Base-by-base conservation (phyloP, 1,284 basidiomycete genomes). In the Tilletia walkeri region DNA sequence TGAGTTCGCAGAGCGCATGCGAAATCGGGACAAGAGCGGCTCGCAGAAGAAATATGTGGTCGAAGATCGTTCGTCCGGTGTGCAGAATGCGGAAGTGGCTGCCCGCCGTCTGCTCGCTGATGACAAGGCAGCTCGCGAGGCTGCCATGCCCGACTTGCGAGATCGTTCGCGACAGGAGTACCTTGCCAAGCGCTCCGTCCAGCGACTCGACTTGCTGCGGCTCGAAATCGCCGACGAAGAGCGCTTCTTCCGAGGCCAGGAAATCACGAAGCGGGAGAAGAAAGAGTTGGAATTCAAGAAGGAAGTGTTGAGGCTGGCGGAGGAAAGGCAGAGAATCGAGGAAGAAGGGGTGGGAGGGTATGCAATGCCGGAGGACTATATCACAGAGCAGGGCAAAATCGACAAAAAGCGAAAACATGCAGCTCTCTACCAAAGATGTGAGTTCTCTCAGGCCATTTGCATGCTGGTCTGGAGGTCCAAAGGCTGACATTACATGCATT, bases 381-480 rank as follows among this genome's bases (percentile, higher is more conserved):
- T 98, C 79, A 99, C 95, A 0, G 95, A 97, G 81, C 93, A 97
- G 84, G 96, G 96, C n/a, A 95, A 94, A 84, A 92, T 99, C 73
- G 95, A 99, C 87, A 91, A 90, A 85, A 96, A 86, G 41, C 95
- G 94, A 86, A 95, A 97, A 83, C 90, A 95, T 82, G 91, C 92
- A 76, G 94, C 92, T 0, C 85, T 99, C 66, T 98, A 97, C 83
- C 89, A 93, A 78, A 91, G 96, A 45, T 97, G 97, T 82, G 92
- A 95, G 81, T 69, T 48, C 24, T 24, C 18, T 6, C 10, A 7
- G 24, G 24, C 4, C 50, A 30, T 56, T 30, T 34, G 24, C 34
- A 68, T 18, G 18, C 24, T 18, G 20, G 34, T 18, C 16, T 10
- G 3, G 49, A 65, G 68, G 7, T 12, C 24, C 24, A 30, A 7